Conservation (phyloP, 2,329 filamentous ascomycete species). For the Penicillium sp. region DNA sequence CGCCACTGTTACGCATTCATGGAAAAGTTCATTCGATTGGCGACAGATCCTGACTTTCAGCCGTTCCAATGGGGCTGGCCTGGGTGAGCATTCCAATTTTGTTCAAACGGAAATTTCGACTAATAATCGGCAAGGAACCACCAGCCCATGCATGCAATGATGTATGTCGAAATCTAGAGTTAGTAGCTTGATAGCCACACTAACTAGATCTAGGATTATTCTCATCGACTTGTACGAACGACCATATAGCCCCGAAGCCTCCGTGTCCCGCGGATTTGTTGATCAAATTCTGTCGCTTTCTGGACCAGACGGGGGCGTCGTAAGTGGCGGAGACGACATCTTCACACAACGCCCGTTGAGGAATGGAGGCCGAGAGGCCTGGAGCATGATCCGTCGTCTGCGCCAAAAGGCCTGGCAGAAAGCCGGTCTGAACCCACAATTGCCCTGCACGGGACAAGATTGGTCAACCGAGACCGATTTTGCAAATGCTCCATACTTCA, state of each 20-base stretch:
- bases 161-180: conserved; percentile 24
- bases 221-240: conserved; percentile 50
- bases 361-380: conserved; percentile 48
- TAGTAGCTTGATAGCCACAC: neutral
- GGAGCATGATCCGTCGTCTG: conserved; percentile 49
- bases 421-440: conserved; percentile 46
- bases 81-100: conserved; percentile 29
- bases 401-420: conserved; percentile 50
- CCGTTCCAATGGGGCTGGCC: conserved; percentile 52
- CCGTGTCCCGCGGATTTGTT: conserved; percentile 46
- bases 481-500: neutral
- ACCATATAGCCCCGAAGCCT: conserved; percentile 45
- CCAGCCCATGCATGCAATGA: conserved; percentile 46
- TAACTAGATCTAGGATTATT: conserved; percentile 40
- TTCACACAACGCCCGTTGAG: conserved; percentile 46
- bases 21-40: conserved; percentile 49
- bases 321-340: conserved; percentile 46
- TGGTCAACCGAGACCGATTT: conserved; percentile 17
- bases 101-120: neutral
- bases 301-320: conserved; percentile 46
- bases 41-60: conserved; percentile 48
- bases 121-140: conserved; percentile 32
- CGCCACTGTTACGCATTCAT: conserved; percentile 49
- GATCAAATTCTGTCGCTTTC: conserved; percentile 48
- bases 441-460: conserved; percentile 47